Conservation (phyloP, 1,139 yeast species). For the Suhomyces yuchorum region DNA sequence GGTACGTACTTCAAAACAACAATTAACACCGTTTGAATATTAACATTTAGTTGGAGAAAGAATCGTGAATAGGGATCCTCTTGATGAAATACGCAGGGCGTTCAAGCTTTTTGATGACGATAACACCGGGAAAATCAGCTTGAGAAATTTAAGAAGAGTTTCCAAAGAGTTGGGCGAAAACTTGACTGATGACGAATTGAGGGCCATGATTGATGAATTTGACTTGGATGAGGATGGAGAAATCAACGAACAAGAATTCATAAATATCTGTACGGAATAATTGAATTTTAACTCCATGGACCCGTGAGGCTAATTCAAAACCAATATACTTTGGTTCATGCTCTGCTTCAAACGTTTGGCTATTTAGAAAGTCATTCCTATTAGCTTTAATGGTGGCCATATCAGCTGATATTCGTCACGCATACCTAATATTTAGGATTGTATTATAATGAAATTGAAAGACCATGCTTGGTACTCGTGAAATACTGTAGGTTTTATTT, state of each 20-base stretch:
- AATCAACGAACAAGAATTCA: slow-evolving; percentile 90
- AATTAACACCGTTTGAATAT: slow-evolving; percentile 18
- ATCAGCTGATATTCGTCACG: neutral
- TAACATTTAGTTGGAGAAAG: slow-evolving; percentile 65
- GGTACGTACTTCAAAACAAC: slow-evolving; percentile 43
- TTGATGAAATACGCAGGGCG: slow-evolving; percentile 90
- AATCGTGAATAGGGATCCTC: slow-evolving; percentile 83
- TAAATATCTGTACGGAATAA: slow-evolving; percentile 80
- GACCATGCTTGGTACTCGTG: neutral
- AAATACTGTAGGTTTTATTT: neutral
- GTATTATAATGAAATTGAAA: neutral
- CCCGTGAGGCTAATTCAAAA: neutral
- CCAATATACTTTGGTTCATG: neutral
- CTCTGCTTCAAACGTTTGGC: neutral
- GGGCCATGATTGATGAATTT: slow-evolving; percentile 97
- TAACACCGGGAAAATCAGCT: slow-evolving; percentile 79
- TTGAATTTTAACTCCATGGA: too few species aligned
- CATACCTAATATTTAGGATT: neutral
- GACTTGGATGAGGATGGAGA: slow-evolving; percentile 97
- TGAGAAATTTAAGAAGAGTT: slow-evolving; percentile 82
- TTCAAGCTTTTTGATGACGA: slow-evolving; percentile 90
- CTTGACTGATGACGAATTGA: slow-evolving; percentile 85
- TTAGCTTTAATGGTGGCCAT: neutral
- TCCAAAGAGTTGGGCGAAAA: slow-evolving; percentile 94
- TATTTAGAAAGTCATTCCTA: neutral